Percentiles rank a stretch among this genome's conserved stretches.
phyloP scores from a whole-genome alignment of 2,329 filamentous ascomycete species.

The Aspergillus awamori region DNA sequence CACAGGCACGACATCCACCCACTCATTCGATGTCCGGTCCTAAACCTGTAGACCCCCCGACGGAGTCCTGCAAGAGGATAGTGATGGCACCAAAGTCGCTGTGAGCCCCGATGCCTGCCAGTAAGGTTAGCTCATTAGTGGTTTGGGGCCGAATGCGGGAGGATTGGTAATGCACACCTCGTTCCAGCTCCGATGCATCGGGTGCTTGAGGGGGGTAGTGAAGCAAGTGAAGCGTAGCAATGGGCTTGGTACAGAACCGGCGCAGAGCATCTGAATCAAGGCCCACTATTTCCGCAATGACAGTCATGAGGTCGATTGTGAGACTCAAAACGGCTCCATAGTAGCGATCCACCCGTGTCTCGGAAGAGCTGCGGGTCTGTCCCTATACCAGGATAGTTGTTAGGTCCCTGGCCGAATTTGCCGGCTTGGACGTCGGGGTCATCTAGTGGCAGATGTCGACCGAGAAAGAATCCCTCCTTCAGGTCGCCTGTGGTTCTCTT shows the following conservation, averaged over 20 bases:
- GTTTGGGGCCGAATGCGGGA: background rate
- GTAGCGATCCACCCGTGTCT: slow-evolving; percentile 9
- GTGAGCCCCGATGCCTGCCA: slow-evolving; percentile 50
- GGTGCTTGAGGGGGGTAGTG: slow-evolving; percentile 32
- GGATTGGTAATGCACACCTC: slow-evolving; percentile 18
- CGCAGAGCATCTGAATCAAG: slow-evolving; percentile 20
- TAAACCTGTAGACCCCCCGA: slow-evolving; percentile 56
- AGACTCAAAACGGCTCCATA: slow-evolving; percentile 21
- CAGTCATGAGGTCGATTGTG: slow-evolving; percentile 20
- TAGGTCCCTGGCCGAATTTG: slow-evolving; percentile 29
- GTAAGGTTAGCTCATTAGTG: too few species aligned
- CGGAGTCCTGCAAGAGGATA: slow-evolving; percentile 57
- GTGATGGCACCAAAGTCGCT: slow-evolving; percentile 62
- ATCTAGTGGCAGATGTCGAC: slow-evolving; percentile 23
- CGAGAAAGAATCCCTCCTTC: slow-evolving; percentile 36
- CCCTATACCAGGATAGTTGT: slow-evolving; percentile 18
- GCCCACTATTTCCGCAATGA: slow-evolving; percentile 23
- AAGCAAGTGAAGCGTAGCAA: slow-evolving; percentile 28
- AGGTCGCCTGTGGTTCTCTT: slow-evolving; percentile 28
- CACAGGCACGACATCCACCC: slow-evolving; percentile 51
- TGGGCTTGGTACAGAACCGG: slow-evolving; percentile 27
- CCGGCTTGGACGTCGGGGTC: slow-evolving; percentile 22
- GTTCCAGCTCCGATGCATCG: slow-evolving; percentile 19
- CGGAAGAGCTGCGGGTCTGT: slow-evolving; percentile 14
- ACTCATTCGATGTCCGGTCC: slow-evolving; percentile 48